phyloP scores from a whole-genome alignment of 106 monocot species.

The Vanilla planifolia region DNA sequence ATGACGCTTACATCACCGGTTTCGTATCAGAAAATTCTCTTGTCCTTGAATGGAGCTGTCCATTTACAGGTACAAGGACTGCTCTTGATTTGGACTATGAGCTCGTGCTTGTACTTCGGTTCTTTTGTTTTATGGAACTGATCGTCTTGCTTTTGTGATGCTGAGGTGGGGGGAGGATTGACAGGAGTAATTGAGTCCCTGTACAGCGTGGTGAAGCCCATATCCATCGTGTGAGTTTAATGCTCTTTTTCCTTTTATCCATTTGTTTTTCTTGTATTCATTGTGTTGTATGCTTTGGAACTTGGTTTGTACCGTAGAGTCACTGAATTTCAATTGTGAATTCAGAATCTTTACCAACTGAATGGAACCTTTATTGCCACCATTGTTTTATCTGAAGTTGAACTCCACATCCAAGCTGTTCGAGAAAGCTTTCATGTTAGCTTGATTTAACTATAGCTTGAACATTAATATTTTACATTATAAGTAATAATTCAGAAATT shows the following conservation, averaged over 20 bases:
- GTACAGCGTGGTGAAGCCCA: slow-evolving; percentile 37
- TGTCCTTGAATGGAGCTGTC: slow-evolving; percentile 27
- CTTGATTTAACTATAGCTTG: no score
- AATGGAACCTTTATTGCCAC: no score
- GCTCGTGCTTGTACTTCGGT: background rate
- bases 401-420: no score
- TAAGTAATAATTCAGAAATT: no score
- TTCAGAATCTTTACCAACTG: no score
- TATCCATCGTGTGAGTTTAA: slow-evolving; percentile 29
- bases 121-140: background rate
- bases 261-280: background rate
- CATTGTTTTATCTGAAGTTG: no score
- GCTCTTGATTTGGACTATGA: background rate
- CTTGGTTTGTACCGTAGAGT: no score
- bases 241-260: background rate
- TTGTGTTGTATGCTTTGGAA: no score
- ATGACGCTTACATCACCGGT: slow-evolving; percentile 10
- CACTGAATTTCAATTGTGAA: no score
- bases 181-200: slow-evolving; percentile 36
- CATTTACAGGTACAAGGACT: slow-evolving; percentile 24
- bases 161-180: slow-evolving; percentile 31
- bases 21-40: slow-evolving; percentile 32
- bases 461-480: no score
- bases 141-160: background rate
- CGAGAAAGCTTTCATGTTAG: no score